Base-by-base conservation (phyloP, 73 alveolate species). In the Paramecium sexaurelia region DNA sequence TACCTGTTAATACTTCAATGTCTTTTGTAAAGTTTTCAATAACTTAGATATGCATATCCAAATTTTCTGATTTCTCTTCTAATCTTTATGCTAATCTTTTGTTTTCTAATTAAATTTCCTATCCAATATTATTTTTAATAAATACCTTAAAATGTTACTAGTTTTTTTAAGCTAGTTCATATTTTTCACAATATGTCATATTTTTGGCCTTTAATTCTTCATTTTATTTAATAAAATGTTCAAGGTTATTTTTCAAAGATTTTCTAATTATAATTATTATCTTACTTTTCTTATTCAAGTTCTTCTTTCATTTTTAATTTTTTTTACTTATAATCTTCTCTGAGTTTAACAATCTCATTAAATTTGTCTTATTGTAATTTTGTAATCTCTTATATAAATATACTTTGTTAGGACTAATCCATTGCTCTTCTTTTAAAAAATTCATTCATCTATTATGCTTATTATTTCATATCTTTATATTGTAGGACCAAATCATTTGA, bases 1-100 rank as follows among this genome's bases (percentile, higher is more conserved):
- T 78, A 24, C 90, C 39, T 8, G 90, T 78, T 11, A 78, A 26
- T 78, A 41, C 41, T 43, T 78, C 90, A 43, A 78, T 78, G 32
- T 78, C 90, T 43, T 78, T 78, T 9, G 90, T 78, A n/a, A 78
- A 78, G 47, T 78, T 78, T 24, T 78, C 90, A 43, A 78, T 78
- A 5, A 78, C 90, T 41, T 78, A 33, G 41, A 78, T 78, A 45
- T 78, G 90, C 90, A 78, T 78, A 17, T 78, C 90, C 19, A 78
- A 45, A 78, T 26, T 45, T 22, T 37, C 43, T 19, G 75, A 39
- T 43, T 78, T 78, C 19, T 78, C 90, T 43, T 78, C 90, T 29
- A 78, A 78, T 17, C 55, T 39, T 45, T 43, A 20, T 7, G 43
- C 1, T 2, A 45, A 24, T 19, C 51, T 37, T 19, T 78, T 6